phyloP scores from a whole-genome alignment of 1,139 yeast genomes.

The Taphrina confusa region DNA sequence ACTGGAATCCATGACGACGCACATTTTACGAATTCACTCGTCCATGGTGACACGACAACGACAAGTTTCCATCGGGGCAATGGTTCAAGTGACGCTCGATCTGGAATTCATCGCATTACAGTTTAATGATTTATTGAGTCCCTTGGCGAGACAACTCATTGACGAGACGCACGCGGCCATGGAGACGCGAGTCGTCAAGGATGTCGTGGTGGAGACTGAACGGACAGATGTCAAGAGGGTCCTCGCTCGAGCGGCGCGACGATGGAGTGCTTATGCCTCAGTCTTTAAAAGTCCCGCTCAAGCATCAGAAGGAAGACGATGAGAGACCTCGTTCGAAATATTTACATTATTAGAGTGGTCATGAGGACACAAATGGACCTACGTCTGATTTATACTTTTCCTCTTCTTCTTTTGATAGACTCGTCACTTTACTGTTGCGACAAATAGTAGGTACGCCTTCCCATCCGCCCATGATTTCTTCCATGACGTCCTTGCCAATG shows the following conservation, averaged over 20 bases:
- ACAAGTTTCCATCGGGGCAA: slow-evolving; percentile 47
- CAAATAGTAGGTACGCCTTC: slow-evolving; percentile 14
- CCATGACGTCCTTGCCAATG: slow-evolving; percentile 17
- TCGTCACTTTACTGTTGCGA: not conserved
- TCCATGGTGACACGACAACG: slow-evolving; percentile 40
- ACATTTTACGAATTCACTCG: slow-evolving; percentile 39
- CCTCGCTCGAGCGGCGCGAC: slow-evolving; percentile 21
- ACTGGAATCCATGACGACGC: slow-evolving; percentile 53
- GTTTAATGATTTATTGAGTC: not conserved
- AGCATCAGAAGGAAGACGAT: slow-evolving; percentile 3
- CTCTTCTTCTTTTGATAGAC: not conserved
- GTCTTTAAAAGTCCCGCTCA: not conserved
- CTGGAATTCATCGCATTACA: slow-evolving; percentile 45
- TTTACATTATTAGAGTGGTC: not conserved
- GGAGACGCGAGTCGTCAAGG: not conserved
- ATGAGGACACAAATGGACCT: slow-evolving; percentile 2
- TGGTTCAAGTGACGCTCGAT: slow-evolving; percentile 49
- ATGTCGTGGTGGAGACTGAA: not conserved
- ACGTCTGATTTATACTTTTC: not conserved
- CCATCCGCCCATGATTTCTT: slow-evolving; percentile 10
- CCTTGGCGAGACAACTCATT: not conserved
- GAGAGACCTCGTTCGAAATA: not conserved
- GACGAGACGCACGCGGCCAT: slow-evolving; percentile 9
- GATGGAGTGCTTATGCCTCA: slow-evolving; percentile 4
- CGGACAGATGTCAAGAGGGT: slow-evolving; percentile 24